A percentile compares a stretch with the other conserved stretches of the same genome.
Conservation (phyloP, 2,329 filamentous ascomycete genomes). For the Nemania abortiva region DNA sequence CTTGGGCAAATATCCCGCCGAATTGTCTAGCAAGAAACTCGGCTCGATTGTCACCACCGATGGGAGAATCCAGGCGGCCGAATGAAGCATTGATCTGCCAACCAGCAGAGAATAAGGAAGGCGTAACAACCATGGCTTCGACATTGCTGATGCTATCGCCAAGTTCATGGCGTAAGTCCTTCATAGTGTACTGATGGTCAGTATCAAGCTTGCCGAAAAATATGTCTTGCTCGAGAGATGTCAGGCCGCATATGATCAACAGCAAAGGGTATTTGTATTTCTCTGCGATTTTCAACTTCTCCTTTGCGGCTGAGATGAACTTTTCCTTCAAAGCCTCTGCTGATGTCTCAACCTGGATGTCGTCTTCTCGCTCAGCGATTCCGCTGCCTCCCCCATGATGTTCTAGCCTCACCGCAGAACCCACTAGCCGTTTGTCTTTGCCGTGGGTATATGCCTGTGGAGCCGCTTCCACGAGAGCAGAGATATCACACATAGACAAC, state of each 20-base stretch:
- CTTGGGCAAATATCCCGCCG: conserved; percentile 46
- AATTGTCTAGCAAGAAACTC: conserved; percentile 48
- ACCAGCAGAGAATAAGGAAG: conserved; percentile 49
- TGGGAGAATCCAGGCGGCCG: conserved; percentile 15
- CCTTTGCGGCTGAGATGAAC: conserved; percentile 40
- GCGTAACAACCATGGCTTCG: conserved; percentile 44
- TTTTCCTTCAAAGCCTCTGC: conserved; percentile 35
- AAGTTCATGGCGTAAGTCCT: conserved; percentile 40
- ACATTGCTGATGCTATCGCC: conserved; percentile 35
- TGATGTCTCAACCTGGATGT: conserved; percentile 43
- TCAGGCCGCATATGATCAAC: conserved; percentile 48
- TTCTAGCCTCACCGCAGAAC: conserved; percentile 21
- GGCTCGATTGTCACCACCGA: conserved; percentile 23
- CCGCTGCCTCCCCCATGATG: neutral
- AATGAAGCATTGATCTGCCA: conserved; percentile 50
- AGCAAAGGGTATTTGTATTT: conserved; percentile 38
- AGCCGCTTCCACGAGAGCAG: conserved; percentile 33
- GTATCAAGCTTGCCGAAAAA: conserved; percentile 42
- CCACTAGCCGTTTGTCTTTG: conserved; percentile 43
- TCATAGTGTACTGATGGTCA: conserved; percentile 34
- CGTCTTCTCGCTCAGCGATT: conserved; percentile 33
- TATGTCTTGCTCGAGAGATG: conserved; percentile 49
- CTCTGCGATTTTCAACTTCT: conserved; percentile 38
- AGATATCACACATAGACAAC: conserved; percentile 46
- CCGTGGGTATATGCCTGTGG: conserved; percentile 46